These are phyloP conservation scores for Alternaria sp. DNA, from an alignment of 2,329 filamentous ascomycete genomes.

Conservation along the genomic window DNA sequence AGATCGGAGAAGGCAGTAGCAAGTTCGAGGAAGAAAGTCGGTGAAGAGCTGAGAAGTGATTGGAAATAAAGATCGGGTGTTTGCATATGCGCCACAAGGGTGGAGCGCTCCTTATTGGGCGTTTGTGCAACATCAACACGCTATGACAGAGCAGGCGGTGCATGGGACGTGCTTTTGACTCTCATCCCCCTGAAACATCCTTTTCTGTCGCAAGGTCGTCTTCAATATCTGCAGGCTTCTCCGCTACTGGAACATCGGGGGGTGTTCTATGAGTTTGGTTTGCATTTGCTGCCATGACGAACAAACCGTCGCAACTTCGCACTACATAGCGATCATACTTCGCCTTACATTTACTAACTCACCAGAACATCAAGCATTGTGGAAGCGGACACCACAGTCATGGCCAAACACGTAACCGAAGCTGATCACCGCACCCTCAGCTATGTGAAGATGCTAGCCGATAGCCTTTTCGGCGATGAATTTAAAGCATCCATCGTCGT, in stretches of 20 bases:
- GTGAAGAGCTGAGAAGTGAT: not conserved
- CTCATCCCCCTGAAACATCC: not conserved
- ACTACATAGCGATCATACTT: not conserved
- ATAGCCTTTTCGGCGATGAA: not conserved
- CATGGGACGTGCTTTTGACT: not conserved
- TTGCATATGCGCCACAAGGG: not conserved
- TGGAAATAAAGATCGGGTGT: not conserved
- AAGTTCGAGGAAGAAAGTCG: not conserved
- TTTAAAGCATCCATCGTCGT: not conserved
- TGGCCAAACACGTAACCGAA: not conserved
- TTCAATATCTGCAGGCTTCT: no score
- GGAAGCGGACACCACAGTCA: not conserved
- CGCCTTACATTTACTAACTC: accelerated
- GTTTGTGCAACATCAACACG: not conserved
- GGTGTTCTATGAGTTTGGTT: no score
- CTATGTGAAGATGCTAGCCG: not conserved
- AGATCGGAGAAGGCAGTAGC: not conserved
- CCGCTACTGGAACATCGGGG: no score
- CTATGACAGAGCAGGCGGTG: not conserved
- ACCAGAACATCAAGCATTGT: not conserved
- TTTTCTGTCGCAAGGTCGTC: no score
- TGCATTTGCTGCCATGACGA: not conserved
- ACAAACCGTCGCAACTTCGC: not conserved
- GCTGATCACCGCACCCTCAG: not conserved
- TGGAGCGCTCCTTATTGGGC: not conserved